These are phyloP conservation scores for Taxillus chinensis DNA, from an alignment of 164 flowering plant species.

Conservation along the genomic window DNA sequence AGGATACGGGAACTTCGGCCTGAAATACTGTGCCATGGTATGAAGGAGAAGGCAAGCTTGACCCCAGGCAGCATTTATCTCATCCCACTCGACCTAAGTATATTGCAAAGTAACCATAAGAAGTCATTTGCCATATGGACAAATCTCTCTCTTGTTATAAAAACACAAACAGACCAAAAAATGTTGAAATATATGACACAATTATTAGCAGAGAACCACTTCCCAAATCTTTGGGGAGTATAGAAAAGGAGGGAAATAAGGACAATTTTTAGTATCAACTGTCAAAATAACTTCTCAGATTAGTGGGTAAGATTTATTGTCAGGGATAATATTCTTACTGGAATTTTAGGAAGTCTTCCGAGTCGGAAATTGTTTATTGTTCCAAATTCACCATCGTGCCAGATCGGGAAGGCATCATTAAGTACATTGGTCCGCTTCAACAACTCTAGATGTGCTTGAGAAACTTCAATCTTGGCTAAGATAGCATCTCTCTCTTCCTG, in stretches of 20 bases:
- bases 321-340: constrained; percentile 25
- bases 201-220: too few relatives aligned
- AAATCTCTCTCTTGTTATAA: too few relatives aligned
- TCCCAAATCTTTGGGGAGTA: too few relatives aligned
- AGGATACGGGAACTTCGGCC: constrained; percentile 84
- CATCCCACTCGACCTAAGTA: constrained; percentile 95
- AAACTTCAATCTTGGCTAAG: constrained; percentile 85
- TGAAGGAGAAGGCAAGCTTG: constrained; percentile 98
- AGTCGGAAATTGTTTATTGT: constrained; percentile 96
- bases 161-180: too few relatives aligned
- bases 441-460: constrained; percentile 90
- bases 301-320: neutral
- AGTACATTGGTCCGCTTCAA: constrained; percentile 88
- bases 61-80: constrained; percentile 99
- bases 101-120: neutral
- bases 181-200: too few relatives aligned
- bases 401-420: constrained; percentile 87
- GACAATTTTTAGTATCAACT: too few relatives aligned
- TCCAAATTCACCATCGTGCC: constrained; percentile 97
- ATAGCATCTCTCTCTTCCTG: constrained; percentile 98
- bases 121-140: neutral
- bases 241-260: too few relatives aligned
- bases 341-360: constrained; percentile 90
- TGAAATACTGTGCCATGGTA: constrained; percentile 88
- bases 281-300: too few relatives aligned